A percentile compares a stretch with the other conserved stretches of the same genome.
Conservation (phyloP, 1,139 yeast species). For the Suhomyces taliae region DNA sequence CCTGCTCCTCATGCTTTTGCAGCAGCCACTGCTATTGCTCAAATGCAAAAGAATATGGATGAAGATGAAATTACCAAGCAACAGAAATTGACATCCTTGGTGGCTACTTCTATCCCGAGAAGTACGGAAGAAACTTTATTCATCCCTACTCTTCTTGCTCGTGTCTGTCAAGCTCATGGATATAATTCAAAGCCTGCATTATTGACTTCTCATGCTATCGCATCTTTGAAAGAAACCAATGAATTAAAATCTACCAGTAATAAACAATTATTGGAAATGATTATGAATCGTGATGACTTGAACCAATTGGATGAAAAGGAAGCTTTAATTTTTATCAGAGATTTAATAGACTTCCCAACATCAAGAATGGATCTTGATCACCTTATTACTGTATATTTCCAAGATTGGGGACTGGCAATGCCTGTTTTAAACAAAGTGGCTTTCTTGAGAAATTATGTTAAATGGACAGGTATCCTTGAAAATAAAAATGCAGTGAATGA, state of each 20-base stretch:
- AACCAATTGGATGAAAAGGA: conserved; percentile 32
- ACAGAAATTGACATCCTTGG: conserved; percentile 60
- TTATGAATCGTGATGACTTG: conserved; percentile 33
- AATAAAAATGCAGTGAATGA: conserved; percentile 8
- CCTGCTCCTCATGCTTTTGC: conserved; percentile 79
- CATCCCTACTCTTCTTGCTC: conserved; percentile 68
- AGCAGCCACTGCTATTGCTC: conserved; percentile 69
- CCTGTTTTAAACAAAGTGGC: conserved; percentile 69
- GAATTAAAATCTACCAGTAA: conserved; percentile 14
- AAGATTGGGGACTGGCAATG: conserved; percentile 72
- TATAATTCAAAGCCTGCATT: conserved; percentile 67
- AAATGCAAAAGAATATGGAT: conserved; percentile 34
- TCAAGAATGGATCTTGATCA: conserved; percentile 58
- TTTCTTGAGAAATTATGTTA: conserved; percentile 59
- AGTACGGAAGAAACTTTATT: conserved; percentile 76
- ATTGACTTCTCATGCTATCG: conserved; percentile 67
- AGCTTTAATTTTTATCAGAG: conserved; percentile 44
- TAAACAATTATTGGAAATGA: conserved; percentile 22
- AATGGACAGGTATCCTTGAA: conserved; percentile 46
- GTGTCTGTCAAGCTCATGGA: conserved; percentile 68
- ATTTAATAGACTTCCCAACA: conserved; percentile 49
- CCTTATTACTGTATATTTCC: conserved; percentile 61
- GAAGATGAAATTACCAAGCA: conserved; percentile 42
- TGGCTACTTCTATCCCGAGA: conserved; percentile 72
- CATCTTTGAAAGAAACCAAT: conserved; percentile 57